Conservation (phyloP, 495 filamentous ascomycete species). For the Penicillium cinerascens region DNA sequence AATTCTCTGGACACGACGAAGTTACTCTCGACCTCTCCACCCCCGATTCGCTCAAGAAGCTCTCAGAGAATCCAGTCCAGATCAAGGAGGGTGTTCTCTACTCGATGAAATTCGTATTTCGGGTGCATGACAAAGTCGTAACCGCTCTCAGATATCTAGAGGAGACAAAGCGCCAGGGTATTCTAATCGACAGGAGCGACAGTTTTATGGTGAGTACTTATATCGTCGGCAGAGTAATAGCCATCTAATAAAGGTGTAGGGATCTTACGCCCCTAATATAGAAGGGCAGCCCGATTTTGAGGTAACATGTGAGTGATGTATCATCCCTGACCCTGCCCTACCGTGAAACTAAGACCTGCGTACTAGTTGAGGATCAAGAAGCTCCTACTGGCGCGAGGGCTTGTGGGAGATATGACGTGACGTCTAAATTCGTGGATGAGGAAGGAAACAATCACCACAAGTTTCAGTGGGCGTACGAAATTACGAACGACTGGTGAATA, state of each 20-base stretch:
- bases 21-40: background rate
- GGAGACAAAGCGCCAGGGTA: background rate
- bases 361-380: background rate
- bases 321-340: background rate
- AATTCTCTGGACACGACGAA: background rate
- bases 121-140: background rate
- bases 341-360: background rate
- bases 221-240: background rate
- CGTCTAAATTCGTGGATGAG: background rate
- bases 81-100: slow-evolving; percentile 1
- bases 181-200: slow-evolving; percentile 1
- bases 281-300: background rate
- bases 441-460: background rate
- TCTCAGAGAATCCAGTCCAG: background rate
- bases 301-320: background rate
- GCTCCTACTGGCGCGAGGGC: background rate
- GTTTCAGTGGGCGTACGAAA: background rate
- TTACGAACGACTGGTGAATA: background rate
- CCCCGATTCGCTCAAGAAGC: slow-evolving; percentile 1
- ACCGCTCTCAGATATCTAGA: background rate
- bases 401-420: background rate
- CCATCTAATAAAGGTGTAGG: background rate
- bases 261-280: background rate
- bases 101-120: background rate
- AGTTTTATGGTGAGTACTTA: background rate